Base-by-base conservation (phyloP, 768 basidiomycete species). In the Xerocomellus chrysenteron region DNA sequence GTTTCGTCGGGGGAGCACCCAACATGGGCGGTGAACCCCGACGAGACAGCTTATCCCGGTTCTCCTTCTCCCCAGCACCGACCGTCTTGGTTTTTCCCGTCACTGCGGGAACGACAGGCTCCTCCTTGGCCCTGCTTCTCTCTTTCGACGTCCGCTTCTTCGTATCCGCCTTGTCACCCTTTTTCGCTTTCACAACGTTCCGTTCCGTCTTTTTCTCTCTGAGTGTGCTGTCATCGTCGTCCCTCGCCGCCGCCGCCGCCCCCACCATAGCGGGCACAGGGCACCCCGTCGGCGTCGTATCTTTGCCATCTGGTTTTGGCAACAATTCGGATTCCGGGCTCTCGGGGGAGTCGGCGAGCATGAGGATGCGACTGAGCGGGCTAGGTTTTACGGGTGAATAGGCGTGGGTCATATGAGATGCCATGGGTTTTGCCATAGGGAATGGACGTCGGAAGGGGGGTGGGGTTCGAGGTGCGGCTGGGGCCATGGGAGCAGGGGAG, bases 301-400 rank as follows among this genome's bases (percentile, higher is more conserved):
- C 73, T 17, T 41, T 52, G 4, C 46, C 48, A 24, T 47, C 55
- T 14, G 45, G 21, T n/a, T 47, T 52, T 6, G 24, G 43, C 1
- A 58, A 10, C 32, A 51, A 49, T 7, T 52, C 59, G 1, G 47
- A 50, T 13, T 72, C 65, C 14, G 76, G 72, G 48, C 73, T 76
- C 36, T 77, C 70, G 5, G 85, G 85, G 1, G 87, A 88, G 58
- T 86, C 75, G 4, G 77, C 80, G 42, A 92, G 76, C 84, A 86
- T 82, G 24, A 92, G 77, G 51, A 92, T 90, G 12, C 90, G 81
- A 57, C 88, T 90, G 33, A 93, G 77, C 3, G 90, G 90, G 59
- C 88, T 91, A 0, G 91, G 90, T 68, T 84, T 86, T 3, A 77
- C 85, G 30, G 90, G 90, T 0, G 91, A 92, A 59, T 92, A 93